Evolutionary conservation across 805 yeast species (phyloP), one percentile per base, ranked within the genome.

Genomic region (Kuraishia floccosa): DNA sequence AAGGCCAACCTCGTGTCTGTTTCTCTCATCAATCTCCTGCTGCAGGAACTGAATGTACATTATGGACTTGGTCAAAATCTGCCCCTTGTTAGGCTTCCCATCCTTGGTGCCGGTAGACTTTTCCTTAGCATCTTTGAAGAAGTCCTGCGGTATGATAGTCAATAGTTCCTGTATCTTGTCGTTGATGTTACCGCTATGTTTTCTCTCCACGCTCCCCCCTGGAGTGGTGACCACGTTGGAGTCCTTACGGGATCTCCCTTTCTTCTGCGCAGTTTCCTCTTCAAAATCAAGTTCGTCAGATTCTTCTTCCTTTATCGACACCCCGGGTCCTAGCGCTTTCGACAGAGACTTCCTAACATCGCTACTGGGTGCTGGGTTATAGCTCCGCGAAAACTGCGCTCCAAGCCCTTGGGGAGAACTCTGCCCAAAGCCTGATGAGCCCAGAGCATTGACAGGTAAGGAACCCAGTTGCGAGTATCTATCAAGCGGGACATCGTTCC

Each of bases 1-100:
- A 31, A 81, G 56, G 45, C 81, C 93, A 10, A 81, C 82, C 48
- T 85, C 95, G 37, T 68, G 70, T 34, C 89, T 61, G 52, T 85
- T 85, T 42, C 74, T 80, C 34, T 72, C 73, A 48, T 85, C 95
- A 35, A 85, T 83, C 35, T 69, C 61, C 37, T 71, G 74, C 48
- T 83, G 93, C 22, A 83, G 52, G 37, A 56, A 56, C 36, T 70
- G 74, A 25, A 82, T 70, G 44, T 79, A 81, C 38, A 78, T 86
- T 3, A 81, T 86, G 0, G 84, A 69, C 44, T 77, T 80, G 6
- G 83, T 68, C 35, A 82, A 56, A 2, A 82, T 79, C 47, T 80
- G 89, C 2, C 93, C 93, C 53, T 82, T 82, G 46, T 80, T 81
- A 0, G 93, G 93, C 41, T 78, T 80, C 2, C 89, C 91, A 43